These are phyloP conservation scores for Rhizopogon vesiculosus DNA, from an alignment of 768 basidiomycete genomes.

Conservation along the genomic window DNA sequence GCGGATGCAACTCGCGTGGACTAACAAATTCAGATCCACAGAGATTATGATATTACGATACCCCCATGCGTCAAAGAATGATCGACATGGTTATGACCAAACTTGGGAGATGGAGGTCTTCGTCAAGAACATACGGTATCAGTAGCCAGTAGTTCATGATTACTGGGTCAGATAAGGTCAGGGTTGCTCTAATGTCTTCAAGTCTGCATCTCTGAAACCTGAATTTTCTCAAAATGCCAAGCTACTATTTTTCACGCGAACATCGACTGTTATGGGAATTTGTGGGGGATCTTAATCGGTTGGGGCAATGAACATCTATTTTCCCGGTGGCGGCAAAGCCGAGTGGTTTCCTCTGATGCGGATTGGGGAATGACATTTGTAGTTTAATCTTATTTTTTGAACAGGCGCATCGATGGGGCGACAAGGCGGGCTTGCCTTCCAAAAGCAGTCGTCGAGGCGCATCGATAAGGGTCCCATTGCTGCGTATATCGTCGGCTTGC, in stretches of 20 bases:
- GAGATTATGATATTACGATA: too few relatives aligned
- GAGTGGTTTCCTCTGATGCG: neutral
- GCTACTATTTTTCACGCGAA: neutral
- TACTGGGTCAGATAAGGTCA: too few relatives aligned
- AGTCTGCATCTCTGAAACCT: neutral
- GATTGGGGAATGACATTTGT: neutral
- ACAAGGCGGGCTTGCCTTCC: slow-evolving; percentile 3
- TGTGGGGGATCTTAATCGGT: neutral
- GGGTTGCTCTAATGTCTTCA: neutral
- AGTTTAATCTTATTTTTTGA: slow-evolving; percentile 9
- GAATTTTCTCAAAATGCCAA: neutral
- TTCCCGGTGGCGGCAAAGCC: neutral
- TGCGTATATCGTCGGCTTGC: slow-evolving; percentile 4
- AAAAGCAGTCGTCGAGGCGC: slow-evolving; percentile 17
- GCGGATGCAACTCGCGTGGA: neutral
- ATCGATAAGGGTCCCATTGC: slow-evolving; percentile 25
- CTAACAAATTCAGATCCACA: too few relatives aligned
- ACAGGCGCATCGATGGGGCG: slow-evolving; percentile 5
- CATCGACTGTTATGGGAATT: neutral
- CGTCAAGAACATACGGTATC: neutral
- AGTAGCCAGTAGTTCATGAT: neutral
- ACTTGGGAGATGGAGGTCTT: neutral
- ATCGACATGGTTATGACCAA: neutral
- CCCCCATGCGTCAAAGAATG: neutral
- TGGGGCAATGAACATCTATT: neutral